Conservation (phyloP, 2,329 filamentous ascomycete species). For the Microsporum ferrugineum region DNA sequence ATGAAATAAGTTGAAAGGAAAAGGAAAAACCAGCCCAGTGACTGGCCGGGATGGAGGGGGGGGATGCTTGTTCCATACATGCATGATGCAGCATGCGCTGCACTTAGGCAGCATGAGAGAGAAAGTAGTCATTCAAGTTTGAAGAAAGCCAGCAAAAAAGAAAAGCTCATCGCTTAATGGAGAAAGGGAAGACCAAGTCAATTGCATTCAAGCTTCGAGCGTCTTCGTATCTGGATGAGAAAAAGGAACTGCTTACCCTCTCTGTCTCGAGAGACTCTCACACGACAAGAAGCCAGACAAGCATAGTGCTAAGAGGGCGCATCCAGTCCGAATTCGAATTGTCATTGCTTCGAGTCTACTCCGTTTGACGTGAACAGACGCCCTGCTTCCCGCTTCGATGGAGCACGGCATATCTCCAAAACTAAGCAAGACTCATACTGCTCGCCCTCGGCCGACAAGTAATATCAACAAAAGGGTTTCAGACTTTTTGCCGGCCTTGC, state of each 20-base stretch:
- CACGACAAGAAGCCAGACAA: not conserved
- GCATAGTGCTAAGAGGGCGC: too few species aligned
- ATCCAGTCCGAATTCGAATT: too few species aligned
- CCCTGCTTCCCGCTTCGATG: too few species aligned
- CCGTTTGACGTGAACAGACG: too few species aligned
- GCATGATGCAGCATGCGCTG: not conserved
- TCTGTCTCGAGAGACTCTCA: not conserved
- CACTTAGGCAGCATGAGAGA: too few species aligned
- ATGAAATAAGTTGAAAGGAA: not conserved
- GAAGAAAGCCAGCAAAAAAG: not conserved
- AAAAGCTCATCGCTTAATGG: not conserved
- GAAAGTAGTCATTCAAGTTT: not conserved
- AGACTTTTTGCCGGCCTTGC: not conserved
- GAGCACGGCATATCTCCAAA: too few species aligned
- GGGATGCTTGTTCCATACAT: not conserved
- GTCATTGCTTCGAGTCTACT: too few species aligned
- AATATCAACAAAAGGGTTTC: not conserved
- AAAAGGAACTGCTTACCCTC: not conserved
- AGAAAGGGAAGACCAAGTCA: not conserved
- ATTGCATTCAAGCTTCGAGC: slow-evolving; percentile 2
- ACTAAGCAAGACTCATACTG: too few species aligned
- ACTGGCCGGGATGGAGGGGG: not conserved
- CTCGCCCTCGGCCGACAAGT: too few species aligned
- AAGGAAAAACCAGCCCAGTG: not conserved
- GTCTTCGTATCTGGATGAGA: not conserved